A percentile compares a stretch with the other conserved stretches of the same genome.
Conservation (phyloP, 805 yeast species). For the Ogataea polymorpha region DNA sequence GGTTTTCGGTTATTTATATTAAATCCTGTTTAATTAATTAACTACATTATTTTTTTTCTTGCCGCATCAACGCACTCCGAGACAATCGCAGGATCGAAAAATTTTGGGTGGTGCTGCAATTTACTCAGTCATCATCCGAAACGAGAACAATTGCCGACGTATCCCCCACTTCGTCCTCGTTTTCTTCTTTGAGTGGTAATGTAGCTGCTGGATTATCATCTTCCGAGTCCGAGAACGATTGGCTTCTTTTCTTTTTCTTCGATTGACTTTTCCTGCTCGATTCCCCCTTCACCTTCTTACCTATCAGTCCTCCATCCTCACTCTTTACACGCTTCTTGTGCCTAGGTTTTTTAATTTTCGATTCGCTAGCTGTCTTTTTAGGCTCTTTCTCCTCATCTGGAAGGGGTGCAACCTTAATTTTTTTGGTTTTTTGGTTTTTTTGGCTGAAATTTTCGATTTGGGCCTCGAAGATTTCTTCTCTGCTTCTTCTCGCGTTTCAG, state of each 20-base stretch:
- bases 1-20: slow-evolving; percentile 2
- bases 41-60: background rate
- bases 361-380: background rate
- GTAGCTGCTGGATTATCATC: background rate
- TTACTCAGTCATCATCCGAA: slow-evolving; percentile 10
- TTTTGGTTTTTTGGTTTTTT: background rate
- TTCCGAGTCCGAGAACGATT: slow-evolving; percentile 4
- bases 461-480: background rate
- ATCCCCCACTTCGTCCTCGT: slow-evolving; percentile 12
- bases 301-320: slow-evolving; percentile 3
- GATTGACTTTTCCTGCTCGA: background rate
- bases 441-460: slow-evolving; percentile 1
- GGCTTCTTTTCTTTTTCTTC: background rate
- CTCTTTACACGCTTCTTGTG: background rate
- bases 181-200: background rate
- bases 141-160: slow-evolving; percentile 18
- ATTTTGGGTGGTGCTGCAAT: background rate
- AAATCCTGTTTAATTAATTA: background rate
- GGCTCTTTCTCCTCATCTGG: background rate
- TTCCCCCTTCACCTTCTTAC: background rate
- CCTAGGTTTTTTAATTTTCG: background rate
- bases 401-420: background rate
- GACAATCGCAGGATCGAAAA: background rate
- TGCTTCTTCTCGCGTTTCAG: background rate
- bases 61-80: slow-evolving; percentile 1